Conservation (phyloP, 345 rosid genomes). For the Citrus reticulata region DNA sequence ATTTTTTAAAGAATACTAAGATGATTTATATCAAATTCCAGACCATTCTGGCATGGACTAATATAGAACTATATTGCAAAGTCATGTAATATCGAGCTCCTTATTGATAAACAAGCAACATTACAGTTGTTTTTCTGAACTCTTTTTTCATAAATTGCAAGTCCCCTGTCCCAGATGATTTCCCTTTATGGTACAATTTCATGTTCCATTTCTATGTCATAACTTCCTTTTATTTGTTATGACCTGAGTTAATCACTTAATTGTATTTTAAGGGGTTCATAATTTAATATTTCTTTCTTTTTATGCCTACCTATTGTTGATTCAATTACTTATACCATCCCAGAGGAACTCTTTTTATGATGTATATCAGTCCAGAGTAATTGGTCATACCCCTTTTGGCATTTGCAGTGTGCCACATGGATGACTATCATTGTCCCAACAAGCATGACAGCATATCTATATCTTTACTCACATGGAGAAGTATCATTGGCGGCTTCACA, state of each 20-base stretch:
- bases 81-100: neutral
- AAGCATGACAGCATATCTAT: slow-evolving; percentile 94
- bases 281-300: neutral
- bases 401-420: slow-evolving; percentile 89
- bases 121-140: neutral
- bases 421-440: slow-evolving; percentile 88
- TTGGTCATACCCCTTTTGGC: neutral
- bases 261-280: neutral
- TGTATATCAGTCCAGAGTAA: neutral
- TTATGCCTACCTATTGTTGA: neutral
- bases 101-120: neutral
- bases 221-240: neutral
- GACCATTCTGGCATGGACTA: neutral
- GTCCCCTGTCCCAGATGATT: neutral
- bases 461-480: slow-evolving; percentile 96
- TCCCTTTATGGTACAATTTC: neutral
- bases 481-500: slow-evolving; percentile 92
- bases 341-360: neutral
- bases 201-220: neutral
- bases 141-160: neutral
- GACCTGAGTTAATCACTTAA: neutral
- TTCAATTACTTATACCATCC: neutral
- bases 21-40: no score
- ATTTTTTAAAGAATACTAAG: no score
- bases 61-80: neutral